Percentiles rank a stretch among this genome's conserved stretches.
Evolutionary conservation across 441 rosid species (phyloP).

Genomic region (Rhodomyrtus psidioides): DNA sequence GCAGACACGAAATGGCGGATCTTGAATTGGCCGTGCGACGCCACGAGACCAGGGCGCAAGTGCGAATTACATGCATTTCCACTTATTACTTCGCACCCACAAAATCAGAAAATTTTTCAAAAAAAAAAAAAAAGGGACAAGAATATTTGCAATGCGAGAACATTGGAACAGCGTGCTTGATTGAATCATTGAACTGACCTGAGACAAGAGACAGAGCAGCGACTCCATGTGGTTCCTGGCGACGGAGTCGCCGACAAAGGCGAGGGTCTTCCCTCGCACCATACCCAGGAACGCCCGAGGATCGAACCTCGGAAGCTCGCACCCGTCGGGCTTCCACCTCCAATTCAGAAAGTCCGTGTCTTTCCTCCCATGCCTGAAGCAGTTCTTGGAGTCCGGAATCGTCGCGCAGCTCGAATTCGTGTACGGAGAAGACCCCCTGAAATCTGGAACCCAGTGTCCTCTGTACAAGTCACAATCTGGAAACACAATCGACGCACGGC

Average conservation of each 20-base stretch:
- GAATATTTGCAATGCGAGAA: neutral
- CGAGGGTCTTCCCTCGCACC: constrained; percentile 68
- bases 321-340: constrained; percentile 88
- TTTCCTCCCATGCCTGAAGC: constrained; percentile 59
- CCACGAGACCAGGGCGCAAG: neutral
- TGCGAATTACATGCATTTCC: neutral
- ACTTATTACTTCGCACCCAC: neutral
- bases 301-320: constrained; percentile 65
- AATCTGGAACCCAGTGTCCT: constrained; percentile 72
- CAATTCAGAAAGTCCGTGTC: constrained; percentile 60
- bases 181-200: constrained; percentile 21
- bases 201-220: constrained; percentile 74
- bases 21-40: neutral
- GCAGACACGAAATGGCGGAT: neutral
- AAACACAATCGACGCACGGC: neutral
- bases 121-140: neutral
- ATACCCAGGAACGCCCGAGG: constrained; percentile 38
- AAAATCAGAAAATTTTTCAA: neutral
- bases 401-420: constrained; percentile 60
- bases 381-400: constrained; percentile 60
- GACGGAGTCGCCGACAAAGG: constrained; percentile 82
- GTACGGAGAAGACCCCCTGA: constrained; percentile 37
- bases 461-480: constrained; percentile 44
- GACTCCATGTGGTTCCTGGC: constrained; percentile 87
- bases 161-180: neutral